These are phyloP conservation scores for Crucihimalaya himalaica DNA, from an alignment of 345 rosid genomes.

Conservation along the genomic window DNA sequence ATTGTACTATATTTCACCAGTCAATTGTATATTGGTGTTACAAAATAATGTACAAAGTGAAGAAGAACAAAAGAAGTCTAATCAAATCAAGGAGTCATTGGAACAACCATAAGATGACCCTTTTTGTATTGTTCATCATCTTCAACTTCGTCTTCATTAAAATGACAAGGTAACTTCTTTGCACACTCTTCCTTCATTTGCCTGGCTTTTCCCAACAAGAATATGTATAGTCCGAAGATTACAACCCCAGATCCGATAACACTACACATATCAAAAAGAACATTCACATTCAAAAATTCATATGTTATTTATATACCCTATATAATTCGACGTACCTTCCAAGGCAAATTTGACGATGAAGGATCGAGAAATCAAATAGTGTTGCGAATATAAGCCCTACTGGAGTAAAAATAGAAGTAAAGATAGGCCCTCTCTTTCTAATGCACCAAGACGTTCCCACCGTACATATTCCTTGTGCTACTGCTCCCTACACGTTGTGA, in stretches of 20 bases:
- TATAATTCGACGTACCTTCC: conserved; percentile 33
- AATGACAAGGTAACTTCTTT: conserved; percentile 21
- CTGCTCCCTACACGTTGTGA: conserved; percentile 32
- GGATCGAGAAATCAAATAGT: conserved; percentile 39
- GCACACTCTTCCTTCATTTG: conserved; percentile 31
- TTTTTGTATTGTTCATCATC: conserved; percentile 36
- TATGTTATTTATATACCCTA: background rate
- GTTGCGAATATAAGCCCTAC: conserved; percentile 43
- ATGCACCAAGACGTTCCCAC: conserved; percentile 47
- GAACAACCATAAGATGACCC: conserved; percentile 37
- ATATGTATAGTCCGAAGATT: conserved; percentile 40
- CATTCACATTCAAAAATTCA: background rate
- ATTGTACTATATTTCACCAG: background rate
- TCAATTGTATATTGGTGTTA: background rate
- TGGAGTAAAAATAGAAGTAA: conserved; percentile 45
- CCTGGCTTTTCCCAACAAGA: conserved; percentile 38
- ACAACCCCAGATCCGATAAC: conserved; percentile 40
- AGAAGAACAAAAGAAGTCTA: background rate
- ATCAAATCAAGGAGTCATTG: conserved; percentile 40
- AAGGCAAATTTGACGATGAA: conserved; percentile 36
- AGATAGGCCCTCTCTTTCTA: conserved; percentile 41
- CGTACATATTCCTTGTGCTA: conserved; percentile 46
- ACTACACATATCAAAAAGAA: conserved; percentile 15
- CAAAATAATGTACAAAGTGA: too few species aligned
- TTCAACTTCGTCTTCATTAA: conserved; percentile 23